Evolutionary conservation across 768 basidiomycete species (phyloP), one percentile per base, ranked within the genome.

Genomic region (Mycena vitilis): DNA sequence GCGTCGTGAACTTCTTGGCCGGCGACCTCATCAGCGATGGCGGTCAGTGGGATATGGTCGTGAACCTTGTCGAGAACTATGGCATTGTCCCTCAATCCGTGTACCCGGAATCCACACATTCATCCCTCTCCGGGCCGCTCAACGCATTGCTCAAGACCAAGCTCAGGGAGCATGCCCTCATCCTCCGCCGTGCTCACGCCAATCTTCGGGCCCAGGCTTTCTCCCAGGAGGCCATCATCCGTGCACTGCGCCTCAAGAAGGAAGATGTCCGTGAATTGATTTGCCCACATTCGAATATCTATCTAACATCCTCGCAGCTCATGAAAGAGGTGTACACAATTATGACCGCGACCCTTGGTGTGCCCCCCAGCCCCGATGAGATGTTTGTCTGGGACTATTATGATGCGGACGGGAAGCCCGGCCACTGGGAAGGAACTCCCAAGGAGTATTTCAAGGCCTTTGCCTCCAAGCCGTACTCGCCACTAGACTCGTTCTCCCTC

Each of bases 41-140:
- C 57, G 96, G 96, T 10, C 96, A 97, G 78, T 96, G 93, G 91
- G 96, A 98, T 75, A 98, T 97, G 95, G 89, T 81, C 8, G 84
- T 87, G 72, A 88, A 82, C 71, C 79, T 85, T 67, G 74, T 84
- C 54, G 81, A 85, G 84, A 91, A 84, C 51, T 98, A 97, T 75
- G 97, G 97, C 54, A 81, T 96, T 47, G 88, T 98, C 22, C 97
- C 97, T 2, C 93, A 95, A 75, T 66, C 88, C 0, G 61, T 94
- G 44, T 95, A 89, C 78, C 95, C 95, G 23, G 94, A 99, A 79
- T 93, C 94, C 0, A 88, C 84, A 61, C 92, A 95, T 75, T 96
- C 95, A 1, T 89, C 91, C 23, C 83, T 89, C 60, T 92, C 95
- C 4, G 74, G 82, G 18, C 88, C 91, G 5, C 80, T 99, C 69